Conservation (phyloP, 176 grass and related monocot genomes). For the Zoysia pacifica region DNA sequence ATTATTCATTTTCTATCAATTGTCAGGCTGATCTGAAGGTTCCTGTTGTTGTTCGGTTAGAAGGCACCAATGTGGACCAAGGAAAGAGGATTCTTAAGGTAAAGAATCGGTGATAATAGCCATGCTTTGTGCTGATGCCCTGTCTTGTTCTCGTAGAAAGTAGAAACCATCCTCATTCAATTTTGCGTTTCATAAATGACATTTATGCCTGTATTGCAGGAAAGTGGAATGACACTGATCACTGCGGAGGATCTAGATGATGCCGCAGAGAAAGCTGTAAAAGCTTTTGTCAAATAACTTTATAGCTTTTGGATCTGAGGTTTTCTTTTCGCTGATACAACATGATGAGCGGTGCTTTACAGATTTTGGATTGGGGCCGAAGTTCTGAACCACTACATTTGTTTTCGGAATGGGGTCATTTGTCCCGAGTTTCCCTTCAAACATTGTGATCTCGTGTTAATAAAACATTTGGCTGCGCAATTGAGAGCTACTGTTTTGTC, state of each 20-base stretch:
- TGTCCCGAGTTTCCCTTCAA: slow-evolving; percentile 5
- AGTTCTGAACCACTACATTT: slow-evolving; percentile 17
- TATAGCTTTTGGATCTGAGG: slow-evolving; percentile 19
- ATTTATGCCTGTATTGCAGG: slow-evolving; percentile 54
- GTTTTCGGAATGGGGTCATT: slow-evolving; percentile 35
- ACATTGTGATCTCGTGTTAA: slow-evolving; percentile 40
- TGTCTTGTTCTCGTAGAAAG: background rate
- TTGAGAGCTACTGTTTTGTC: slow-evolving; percentile 15
- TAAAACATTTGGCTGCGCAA: slow-evolving; percentile 38
- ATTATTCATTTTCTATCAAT: background rate
- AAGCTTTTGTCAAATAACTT: slow-evolving; percentile 57
- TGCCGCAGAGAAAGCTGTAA: slow-evolving; percentile 92
- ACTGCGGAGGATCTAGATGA: slow-evolving; percentile 98
- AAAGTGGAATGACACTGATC: slow-evolving; percentile 92
- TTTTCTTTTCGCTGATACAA: slow-evolving; percentile 34
- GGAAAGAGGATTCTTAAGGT: slow-evolving; percentile 99
- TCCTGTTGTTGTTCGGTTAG: slow-evolving; percentile 93
- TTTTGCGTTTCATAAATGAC: slow-evolving; percentile 13
- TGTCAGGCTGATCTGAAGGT: slow-evolving; percentile 94
- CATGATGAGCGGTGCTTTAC: slow-evolving; percentile 40
- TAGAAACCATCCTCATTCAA: background rate
- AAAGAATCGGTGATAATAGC: slow-evolving; percentile 20
- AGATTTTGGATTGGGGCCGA: slow-evolving; percentile 19
- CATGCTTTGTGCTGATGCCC: background rate
- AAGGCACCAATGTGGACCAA: slow-evolving; percentile 99